Conservation (phyloP, 768 basidiomycete species). For the Podaxis sp. region DNA sequence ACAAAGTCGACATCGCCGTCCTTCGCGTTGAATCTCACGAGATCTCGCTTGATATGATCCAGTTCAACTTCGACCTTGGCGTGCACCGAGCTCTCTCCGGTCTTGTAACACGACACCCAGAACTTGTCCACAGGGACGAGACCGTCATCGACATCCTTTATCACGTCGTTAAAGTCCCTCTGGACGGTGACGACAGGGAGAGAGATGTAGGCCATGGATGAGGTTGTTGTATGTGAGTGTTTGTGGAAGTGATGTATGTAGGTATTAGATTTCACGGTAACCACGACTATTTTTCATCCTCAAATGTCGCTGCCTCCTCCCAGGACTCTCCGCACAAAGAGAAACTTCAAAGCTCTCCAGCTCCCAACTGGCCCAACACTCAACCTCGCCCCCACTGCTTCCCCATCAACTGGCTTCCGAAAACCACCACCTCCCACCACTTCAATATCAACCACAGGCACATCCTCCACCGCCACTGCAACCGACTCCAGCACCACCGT, state of each 20-base stretch:
- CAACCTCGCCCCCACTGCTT: neutral
- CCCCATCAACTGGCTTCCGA: slow-evolving; percentile 17
- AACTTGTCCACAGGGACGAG: slow-evolving; percentile 57
- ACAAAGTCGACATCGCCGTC: slow-evolving; percentile 49
- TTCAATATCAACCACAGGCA: neutral
- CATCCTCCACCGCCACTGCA: neutral
- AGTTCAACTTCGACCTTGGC: slow-evolving; percentile 57
- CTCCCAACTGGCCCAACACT: slow-evolving; percentile 45
- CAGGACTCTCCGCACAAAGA: slow-evolving; percentile 76
- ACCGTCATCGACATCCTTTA: slow-evolving; percentile 64
- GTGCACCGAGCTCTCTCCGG: slow-evolving; percentile 55
- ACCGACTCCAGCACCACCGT: neutral
- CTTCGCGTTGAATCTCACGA: slow-evolving; percentile 43
- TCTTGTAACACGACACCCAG: slow-evolving; percentile 72
- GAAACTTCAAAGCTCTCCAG: slow-evolving; percentile 85
- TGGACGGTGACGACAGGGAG: slow-evolving; percentile 61
- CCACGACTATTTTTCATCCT: neutral
- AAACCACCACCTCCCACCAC: slow-evolving; percentile 12
- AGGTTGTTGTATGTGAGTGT: neutral
- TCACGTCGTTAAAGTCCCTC: slow-evolving; percentile 56
- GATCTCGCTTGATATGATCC: slow-evolving; percentile 52
- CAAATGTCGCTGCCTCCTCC: slow-evolving; percentile 14
- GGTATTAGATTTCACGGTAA: neutral
- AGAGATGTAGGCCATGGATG: slow-evolving; percentile 15
- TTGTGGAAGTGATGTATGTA: neutral